These are phyloP conservation scores for Leccinum solheimii DNA, from an alignment of 1,284 basidiomycete species.

Conservation along the genomic window DNA sequence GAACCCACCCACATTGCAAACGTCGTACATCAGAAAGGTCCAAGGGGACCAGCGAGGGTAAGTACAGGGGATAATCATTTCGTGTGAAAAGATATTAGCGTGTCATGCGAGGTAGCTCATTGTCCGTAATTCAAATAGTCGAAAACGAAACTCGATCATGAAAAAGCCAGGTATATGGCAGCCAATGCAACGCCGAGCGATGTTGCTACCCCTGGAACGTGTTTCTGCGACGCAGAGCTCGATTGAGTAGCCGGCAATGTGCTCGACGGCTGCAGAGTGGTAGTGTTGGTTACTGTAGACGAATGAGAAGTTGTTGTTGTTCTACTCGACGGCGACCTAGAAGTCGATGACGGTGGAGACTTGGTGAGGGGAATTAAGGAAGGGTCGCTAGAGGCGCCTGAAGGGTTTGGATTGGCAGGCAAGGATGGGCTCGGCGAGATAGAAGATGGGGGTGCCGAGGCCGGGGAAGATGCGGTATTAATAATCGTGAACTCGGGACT, in stretches of 20 bases:
- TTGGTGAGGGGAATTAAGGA: neutral
- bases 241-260: constrained; percentile 19
- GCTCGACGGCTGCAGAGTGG: constrained; percentile 1
- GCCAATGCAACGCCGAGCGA: constrained; percentile 19
- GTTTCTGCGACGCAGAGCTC: constrained; percentile 30
- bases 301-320: neutral
- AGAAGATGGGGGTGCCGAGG: constrained; percentile 15
- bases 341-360: neutral
- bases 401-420: neutral
- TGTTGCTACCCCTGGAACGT: constrained; percentile 11
- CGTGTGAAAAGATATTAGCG: constrained; percentile 15
- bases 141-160: constrained; percentile 15
- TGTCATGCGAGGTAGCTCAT: constrained; percentile 9
- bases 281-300: constrained; percentile 7
- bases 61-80: constrained; percentile 17
- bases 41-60: constrained; percentile 3
- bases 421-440: neutral
- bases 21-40: constrained; percentile 19
- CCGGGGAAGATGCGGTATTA: constrained; percentile 24
- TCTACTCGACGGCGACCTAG: constrained; percentile 1
- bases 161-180: constrained; percentile 21
- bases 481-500: constrained; percentile 46
- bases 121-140: constrained; percentile 12
- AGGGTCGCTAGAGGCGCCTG: neutral
- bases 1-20: constrained; percentile 18